Conservation (phyloP, 2,329 filamentous ascomycete genomes). For the Knufia petricola region DNA sequence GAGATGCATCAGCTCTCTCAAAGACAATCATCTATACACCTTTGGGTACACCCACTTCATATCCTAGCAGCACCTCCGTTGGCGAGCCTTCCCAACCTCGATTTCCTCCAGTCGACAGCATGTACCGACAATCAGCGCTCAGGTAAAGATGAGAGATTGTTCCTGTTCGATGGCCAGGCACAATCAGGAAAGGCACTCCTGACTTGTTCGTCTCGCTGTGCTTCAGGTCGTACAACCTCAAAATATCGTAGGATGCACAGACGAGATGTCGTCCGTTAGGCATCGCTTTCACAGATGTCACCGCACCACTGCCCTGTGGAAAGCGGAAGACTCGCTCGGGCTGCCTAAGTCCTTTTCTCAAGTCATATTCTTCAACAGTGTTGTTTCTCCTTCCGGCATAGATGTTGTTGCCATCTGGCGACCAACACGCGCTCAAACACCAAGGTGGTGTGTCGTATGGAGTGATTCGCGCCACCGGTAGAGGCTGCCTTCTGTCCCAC, state of each 20-base stretch:
- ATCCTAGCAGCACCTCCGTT: constrained; percentile 87
- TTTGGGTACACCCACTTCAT: constrained; percentile 61
- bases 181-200: constrained; percentile 86
- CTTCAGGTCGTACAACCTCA: constrained; percentile 81
- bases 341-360: constrained; percentile 68
- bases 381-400: constrained; percentile 86
- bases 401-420: constrained; percentile 86
- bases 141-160: constrained; percentile 80
- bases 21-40: constrained; percentile 14
- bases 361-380: constrained; percentile 86
- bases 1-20: no score
- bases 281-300: constrained; percentile 84
- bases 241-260: constrained; percentile 79
- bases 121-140: constrained; percentile 78
- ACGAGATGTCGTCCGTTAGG: constrained; percentile 84
- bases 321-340: constrained; percentile 77
- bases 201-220: constrained; percentile 59
- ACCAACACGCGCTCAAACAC: constrained; percentile 98
- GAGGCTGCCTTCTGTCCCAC: constrained; percentile 53
- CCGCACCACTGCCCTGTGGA: constrained; percentile 76
- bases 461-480: constrained; percentile 68
- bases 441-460: constrained; percentile 76
- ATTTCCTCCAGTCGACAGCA: constrained; percentile 86
- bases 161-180: constrained; percentile 80
- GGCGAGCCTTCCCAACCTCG: constrained; percentile 86